A percentile compares a stretch with the other conserved stretches of the same genome.
Evolutionary conservation across 352 stramenopile species (phyloP).

Genomic region (Phytophthora tentaculata): DNA sequence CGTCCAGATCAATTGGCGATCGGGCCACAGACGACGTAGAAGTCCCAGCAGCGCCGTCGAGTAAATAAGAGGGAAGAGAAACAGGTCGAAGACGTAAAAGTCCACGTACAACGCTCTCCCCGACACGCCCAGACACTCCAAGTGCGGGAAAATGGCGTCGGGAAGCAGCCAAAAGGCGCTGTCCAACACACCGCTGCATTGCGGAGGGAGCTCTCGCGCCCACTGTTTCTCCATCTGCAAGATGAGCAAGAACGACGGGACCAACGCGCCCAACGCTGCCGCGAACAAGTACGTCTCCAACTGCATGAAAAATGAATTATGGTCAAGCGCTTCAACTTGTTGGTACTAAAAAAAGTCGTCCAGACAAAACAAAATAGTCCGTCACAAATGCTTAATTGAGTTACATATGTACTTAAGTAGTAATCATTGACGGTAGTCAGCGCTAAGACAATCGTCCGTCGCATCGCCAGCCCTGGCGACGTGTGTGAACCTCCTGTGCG

Average conservation of each 20-base stretch:
- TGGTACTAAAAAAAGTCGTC: neutral
- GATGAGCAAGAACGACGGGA: slow-evolving; percentile 50
- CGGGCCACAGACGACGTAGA: slow-evolving; percentile 41
- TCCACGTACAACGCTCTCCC: slow-evolving; percentile 49
- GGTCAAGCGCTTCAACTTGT: neutral
- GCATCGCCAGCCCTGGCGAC: slow-evolving; percentile 20
- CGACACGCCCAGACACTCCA: slow-evolving; percentile 40
- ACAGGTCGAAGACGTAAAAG: slow-evolving; percentile 54
- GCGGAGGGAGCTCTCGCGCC: slow-evolving; percentile 35
- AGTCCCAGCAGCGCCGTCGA: slow-evolving; percentile 33
- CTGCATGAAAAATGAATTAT: slow-evolving; percentile 17
- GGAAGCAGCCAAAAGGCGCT: slow-evolving; percentile 39
- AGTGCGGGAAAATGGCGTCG: slow-evolving; percentile 38
- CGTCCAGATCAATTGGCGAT: slow-evolving; percentile 11
- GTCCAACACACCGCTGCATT: slow-evolving; percentile 50
- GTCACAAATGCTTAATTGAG: neutral
- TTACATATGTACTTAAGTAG: no score
- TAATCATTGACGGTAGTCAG: neutral
- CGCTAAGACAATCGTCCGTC: neutral
- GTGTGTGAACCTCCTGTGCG: slow-evolving; percentile 29
- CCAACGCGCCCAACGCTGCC: slow-evolving; percentile 41
- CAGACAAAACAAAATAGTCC: neutral
- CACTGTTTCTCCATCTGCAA: slow-evolving; percentile 38
- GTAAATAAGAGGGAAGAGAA: slow-evolving; percentile 62
- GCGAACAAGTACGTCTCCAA: slow-evolving; percentile 40